Base-by-base conservation (phyloP, 495 filamentous ascomycete species). In the Lophium mytilinum region DNA sequence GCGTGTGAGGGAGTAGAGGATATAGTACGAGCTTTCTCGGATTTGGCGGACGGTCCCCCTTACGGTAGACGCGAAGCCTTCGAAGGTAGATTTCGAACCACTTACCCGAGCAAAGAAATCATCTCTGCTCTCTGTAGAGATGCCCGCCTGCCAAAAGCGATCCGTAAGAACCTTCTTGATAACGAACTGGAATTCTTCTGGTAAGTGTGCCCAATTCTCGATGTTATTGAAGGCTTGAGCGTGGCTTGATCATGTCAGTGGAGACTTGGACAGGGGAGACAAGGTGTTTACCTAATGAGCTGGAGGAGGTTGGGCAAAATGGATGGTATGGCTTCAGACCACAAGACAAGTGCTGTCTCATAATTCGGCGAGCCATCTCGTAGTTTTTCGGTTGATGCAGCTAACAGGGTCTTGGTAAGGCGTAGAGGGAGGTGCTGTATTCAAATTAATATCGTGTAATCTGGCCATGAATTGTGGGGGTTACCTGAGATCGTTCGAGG, bases 61-160 rank as follows among this genome's bases (percentile, higher is more conserved):
- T 47, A 97, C 88, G 0, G 89, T 88, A 0, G 94, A 97, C 8
- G 91, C 94, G 52, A 97, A 86, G 0, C 93, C 93, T 72, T 99
- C 93, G 39, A 96, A 78, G 0, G 90, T 95, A 45, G 79, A 78
- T 72, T 89, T 93, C 37, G 95, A 96, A 21, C 86, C 83, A 9
- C 85, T 83, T 34, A 99, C 90, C 41, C 85, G 80, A 41, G 93
- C 88, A 70, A 96, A 97, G 66, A 99, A 99, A 36, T 96, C 90
- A 51, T 97, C 93, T 63, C 90, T 86, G 62, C 87, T 96, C 24
- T 95, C 93, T 60, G 80, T 87, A 0, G 93, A 96, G 40, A 99
- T 99, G 14, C 93, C 93, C 14, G 92, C 87, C 78, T 99, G 93
- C 93, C 93, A 99, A 66, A 99, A 97, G 21, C 93, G 86, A 72